These are phyloP conservation scores for Podospora bellae-mahoneyi DNA, from an alignment of 495 filamentous ascomycete genomes.

Conservation along the genomic window DNA sequence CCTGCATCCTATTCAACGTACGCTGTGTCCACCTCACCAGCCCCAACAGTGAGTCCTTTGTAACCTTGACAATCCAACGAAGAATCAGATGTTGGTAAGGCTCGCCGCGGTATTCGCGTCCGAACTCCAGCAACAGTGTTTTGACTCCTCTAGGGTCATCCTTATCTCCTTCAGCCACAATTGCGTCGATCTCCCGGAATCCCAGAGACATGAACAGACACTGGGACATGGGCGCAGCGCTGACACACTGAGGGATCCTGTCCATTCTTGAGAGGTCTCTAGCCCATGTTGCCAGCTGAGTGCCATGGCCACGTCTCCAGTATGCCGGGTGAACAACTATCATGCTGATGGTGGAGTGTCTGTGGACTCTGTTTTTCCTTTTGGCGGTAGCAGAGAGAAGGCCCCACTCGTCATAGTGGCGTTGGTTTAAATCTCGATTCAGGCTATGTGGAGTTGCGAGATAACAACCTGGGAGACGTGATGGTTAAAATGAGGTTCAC, in stretches of 20 bases:
- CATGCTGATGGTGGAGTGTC: conserved; percentile 1
- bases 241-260: conserved; percentile 11
- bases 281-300: conserved; percentile 10
- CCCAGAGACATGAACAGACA: conserved; percentile 13
- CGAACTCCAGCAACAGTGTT: background rate
- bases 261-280: conserved; percentile 10
- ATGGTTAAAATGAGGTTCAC: too few relatives aligned
- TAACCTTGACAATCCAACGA: background rate
- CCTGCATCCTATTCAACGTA: background rate
- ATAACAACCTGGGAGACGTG: too few relatives aligned
- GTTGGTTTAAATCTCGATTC: background rate
- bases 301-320: conserved; percentile 16
- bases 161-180: background rate
- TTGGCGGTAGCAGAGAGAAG: background rate
- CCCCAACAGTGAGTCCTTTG: background rate
- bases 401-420: background rate
- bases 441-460: too few relatives aligned
- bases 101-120: background rate
- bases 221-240: conserved; percentile 13
- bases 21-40: background rate
- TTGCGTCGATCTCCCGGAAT: background rate
- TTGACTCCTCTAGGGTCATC: background rate
- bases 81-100: background rate
- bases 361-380: background rate
- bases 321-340: conserved; percentile 11